A percentile compares a stretch with the other conserved stretches of the same genome.
phyloP scores from a whole-genome alignment of 208 protist genomes.

The Dictyostelium gargantuum region DNA sequence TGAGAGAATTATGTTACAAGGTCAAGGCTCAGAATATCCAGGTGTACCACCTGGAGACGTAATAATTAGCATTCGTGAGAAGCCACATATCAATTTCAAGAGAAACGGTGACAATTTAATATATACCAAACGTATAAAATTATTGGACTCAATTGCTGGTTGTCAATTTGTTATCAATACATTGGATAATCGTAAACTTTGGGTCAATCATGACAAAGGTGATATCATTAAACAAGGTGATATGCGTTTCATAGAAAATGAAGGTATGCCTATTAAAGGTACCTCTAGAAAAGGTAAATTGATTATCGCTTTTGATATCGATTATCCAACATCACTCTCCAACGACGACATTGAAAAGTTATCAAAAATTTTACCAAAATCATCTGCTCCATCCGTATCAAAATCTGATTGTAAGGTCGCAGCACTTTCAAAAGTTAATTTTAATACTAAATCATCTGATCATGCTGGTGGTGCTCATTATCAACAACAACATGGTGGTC shows the following conservation, averaged over 20 bases:
- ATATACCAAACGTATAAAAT: conserved; percentile 91
- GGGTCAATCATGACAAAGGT: conserved; percentile 4
- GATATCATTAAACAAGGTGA: conserved; percentile 81
- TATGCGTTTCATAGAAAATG: conserved; percentile 73
- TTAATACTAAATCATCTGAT: neutral
- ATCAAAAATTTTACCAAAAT: neutral
- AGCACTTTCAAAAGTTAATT: neutral
- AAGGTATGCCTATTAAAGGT: conserved; percentile 84
- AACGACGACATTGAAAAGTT: neutral
- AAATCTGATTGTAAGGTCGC: conserved; percentile 34
- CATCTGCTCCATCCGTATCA: neutral
- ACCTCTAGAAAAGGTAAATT: conserved; percentile 80
- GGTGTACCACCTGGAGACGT: conserved; percentile 95
- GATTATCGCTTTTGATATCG: conserved; percentile 81
- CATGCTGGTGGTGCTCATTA: neutral
- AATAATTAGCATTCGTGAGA: conserved; percentile 96
- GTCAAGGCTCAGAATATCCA: conserved; percentile 92
- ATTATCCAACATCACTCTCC: conserved; percentile 72
- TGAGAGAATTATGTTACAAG: conserved; percentile 94
- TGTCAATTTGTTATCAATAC: conserved; percentile 49
- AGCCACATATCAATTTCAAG: conserved; percentile 93
- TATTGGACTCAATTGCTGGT: conserved; percentile 94
- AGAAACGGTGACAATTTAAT: conserved; percentile 95
- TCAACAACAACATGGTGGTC: neutral
- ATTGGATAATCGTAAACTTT: conserved; percentile 65